Percentiles rank a stretch among this genome's conserved stretches.
Conservation (phyloP, 139 green algal genomes). For the Chlamydomonas eustigma region DNA sequence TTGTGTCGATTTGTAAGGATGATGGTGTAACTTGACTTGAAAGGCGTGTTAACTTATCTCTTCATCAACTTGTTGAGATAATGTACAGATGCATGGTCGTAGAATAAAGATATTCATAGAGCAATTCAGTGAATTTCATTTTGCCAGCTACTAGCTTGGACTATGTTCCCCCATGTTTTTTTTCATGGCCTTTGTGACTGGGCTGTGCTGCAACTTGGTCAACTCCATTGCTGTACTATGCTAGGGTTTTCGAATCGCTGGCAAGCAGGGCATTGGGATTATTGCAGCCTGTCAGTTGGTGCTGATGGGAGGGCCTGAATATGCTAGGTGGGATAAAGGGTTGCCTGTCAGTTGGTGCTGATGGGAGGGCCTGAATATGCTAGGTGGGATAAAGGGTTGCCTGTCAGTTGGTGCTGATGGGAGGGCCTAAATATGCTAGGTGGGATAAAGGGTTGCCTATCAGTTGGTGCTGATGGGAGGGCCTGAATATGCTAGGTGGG, state of each 20-base stretch:
- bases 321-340: constrained; percentile 36
- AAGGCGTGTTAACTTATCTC: too few relatives aligned
- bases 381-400: constrained; percentile 25
- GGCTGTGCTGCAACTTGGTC: too few relatives aligned
- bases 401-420: constrained; percentile 65
- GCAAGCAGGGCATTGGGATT: constrained; percentile 61
- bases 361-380: constrained; percentile 62
- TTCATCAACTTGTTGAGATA: too few relatives aligned
- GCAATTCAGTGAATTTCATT: too few relatives aligned
- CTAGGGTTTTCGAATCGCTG: constrained; percentile 56
- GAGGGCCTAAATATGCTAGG: constrained; percentile 49
- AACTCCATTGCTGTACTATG: too few relatives aligned
- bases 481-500: constrained; percentile 47
- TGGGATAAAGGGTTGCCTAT: constrained; percentile 36
- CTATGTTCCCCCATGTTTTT: too few relatives aligned
- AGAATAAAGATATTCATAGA: too few relatives aligned
- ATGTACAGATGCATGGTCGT: too few relatives aligned
- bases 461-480: constrained; percentile 63
- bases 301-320: constrained; percentile 61
- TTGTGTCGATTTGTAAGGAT: too few relatives aligned
- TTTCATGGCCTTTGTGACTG: too few relatives aligned
- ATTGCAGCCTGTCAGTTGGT: constrained; percentile 62
- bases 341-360: constrained; percentile 54
- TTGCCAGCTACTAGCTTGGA: too few relatives aligned
- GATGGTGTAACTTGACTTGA: too few relatives aligned